phyloP scores from a whole-genome alignment of 768 basidiomycete species.

The Glaciozyma martinii region DNA sequence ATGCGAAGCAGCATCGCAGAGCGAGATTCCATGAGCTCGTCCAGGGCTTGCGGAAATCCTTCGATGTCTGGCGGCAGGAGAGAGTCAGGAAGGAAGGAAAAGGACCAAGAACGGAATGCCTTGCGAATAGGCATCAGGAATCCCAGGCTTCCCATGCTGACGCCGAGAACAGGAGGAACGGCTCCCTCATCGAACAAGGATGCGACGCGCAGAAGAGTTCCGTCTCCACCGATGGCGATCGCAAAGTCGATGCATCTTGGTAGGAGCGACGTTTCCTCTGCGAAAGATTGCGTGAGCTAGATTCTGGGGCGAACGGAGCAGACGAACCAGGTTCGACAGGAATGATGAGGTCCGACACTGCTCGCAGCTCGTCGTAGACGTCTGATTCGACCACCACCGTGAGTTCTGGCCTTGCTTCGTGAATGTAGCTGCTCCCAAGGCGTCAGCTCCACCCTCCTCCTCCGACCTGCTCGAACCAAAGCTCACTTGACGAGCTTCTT shows the following conservation, averaged over 20 bases:
- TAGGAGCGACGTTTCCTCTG: constrained; percentile 14
- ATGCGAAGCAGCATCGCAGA: constrained; percentile 78
- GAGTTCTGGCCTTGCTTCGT: constrained; percentile 27
- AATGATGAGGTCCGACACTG: background rate
- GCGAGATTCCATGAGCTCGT: constrained; percentile 67
- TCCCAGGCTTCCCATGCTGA: constrained; percentile 87
- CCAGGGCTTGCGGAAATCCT: constrained; percentile 68
- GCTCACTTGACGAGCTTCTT: constrained; percentile 33
- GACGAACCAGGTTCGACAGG: background rate
- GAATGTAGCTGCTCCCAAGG: background rate
- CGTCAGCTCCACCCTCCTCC: background rate
- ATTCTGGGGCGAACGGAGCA: too few species aligned
- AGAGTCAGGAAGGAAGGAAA: too few species aligned
- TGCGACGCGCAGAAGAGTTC: constrained; percentile 87
- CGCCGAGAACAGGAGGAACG: constrained; percentile 83
- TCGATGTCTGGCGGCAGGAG: constrained; percentile 59
- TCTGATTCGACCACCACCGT: constrained; percentile 28
- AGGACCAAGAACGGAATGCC: constrained; percentile 39
- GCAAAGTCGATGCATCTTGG: constrained; percentile 59
- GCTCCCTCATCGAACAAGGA: constrained; percentile 82
- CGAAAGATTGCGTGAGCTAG: background rate
- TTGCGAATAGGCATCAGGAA: constrained; percentile 88
- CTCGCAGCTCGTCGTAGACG: constrained; percentile 9
- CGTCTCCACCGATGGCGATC: constrained; percentile 86
- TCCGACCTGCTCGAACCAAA: background rate